Conservation (phyloP, 306 rosid genomes). For the Acacia acuminata region DNA sequence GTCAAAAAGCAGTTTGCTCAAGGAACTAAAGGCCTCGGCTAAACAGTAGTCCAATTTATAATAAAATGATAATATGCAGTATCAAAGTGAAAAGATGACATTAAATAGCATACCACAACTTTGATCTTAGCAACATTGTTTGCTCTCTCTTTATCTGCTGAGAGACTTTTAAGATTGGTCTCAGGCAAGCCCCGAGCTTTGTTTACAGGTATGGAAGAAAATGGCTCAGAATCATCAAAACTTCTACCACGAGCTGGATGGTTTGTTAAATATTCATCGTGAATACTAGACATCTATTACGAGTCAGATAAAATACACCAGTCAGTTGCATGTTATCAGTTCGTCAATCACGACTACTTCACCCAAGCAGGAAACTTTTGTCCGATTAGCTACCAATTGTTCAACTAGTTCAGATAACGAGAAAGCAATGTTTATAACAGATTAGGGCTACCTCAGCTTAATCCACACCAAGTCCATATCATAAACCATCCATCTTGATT, state of each 20-base stretch:
- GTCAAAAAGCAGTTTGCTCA: slow-evolving; percentile 17
- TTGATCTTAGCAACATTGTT: slow-evolving; percentile 79
- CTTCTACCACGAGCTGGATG: slow-evolving; percentile 42
- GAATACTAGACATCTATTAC: slow-evolving; percentile 43
- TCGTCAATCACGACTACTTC: neutral
- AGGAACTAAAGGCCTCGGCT: slow-evolving; percentile 19
- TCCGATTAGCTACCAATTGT: neutral
- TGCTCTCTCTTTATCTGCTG: slow-evolving; percentile 74
- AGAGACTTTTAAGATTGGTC: slow-evolving; percentile 55
- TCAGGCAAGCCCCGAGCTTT: slow-evolving; percentile 58
- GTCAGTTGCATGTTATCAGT: slow-evolving; percentile 9
- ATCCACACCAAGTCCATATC: neutral
- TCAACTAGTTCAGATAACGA: neutral
- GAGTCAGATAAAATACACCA: neutral
- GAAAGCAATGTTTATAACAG: no score
- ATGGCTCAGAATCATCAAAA: slow-evolving; percentile 55
- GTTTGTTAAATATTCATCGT: slow-evolving; percentile 31
- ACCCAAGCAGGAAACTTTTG: neutral
- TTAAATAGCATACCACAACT: slow-evolving; percentile 71
- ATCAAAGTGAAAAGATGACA: neutral
- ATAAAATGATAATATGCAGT: neutral
- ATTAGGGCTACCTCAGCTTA: neutral
- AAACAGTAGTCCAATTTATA: neutral
- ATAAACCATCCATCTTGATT: neutral
- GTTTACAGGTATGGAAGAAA: slow-evolving; percentile 40